Base-by-base conservation (phyloP, 2,329 filamentous ascomycete genomes). In the Byssoonygena ceratinophila region DNA sequence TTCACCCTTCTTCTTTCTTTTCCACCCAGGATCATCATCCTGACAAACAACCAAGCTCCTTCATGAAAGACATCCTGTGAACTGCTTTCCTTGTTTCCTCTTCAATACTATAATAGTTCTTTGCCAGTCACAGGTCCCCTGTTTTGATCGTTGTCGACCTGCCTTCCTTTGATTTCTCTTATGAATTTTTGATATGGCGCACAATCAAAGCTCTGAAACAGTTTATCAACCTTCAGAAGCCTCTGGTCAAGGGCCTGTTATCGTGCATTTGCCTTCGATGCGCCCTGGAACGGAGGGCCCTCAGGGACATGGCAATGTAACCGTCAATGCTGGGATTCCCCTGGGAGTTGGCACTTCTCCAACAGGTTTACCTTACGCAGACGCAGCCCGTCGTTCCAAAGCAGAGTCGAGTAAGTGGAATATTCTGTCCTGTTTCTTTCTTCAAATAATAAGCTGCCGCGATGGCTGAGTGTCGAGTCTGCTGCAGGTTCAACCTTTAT, bases 361-460 rank as follows among this genome's bases (percentile, higher is more conserved):
- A 16, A 45, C 39, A 37, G 45, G 22, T 7, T 20, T 51, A 11
- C 22, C 40, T 4, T 51, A 51, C 20, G 39, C 49, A 12, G 39
- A 51, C 9, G 32, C 45, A 12, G 29, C 32, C 20, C 49, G 49
- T 27, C 40, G 29, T 4, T 39, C 49, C 20, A 51, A 45, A 31
- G 29, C 49, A 25, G 20, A 27, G 9, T 16, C 49, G 45, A 14
- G 49, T 51, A 25, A 51, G 40, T 16, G 6, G 3, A 16, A 45
- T 27, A 16, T 32, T 32, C 23, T 9, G 3, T 16, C 12, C n/a
- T 18, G 16, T 37, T 37, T 27, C 9, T 16, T n/a, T 27, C 4
- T 9, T 9, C 16, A 16, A 14, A 7, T 9, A 22, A 16, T 14
- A 18, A 4, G 1, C 5, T n/a, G 47, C 22, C 12, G 9, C 27